A percentile compares a stretch with the other conserved stretches of the same genome.
These are phyloP conservation scores for Candida rishiriensis DNA, from an alignment of 805 yeast genomes.

Conservation along the genomic window DNA sequence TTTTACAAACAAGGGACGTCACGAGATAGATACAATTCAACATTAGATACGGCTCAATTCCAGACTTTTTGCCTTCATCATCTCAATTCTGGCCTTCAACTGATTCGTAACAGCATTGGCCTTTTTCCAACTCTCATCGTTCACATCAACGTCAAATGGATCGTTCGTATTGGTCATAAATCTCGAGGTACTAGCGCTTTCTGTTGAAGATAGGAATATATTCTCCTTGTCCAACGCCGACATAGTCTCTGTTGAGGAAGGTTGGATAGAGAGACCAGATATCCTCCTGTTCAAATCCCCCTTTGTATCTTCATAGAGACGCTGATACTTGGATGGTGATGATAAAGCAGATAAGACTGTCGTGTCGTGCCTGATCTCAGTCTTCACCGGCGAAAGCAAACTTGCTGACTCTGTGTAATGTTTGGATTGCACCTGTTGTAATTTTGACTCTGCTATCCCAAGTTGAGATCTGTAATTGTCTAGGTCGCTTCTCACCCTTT, in stretches of 20 bases:
- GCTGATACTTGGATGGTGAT: constrained; percentile 1
- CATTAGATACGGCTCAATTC: constrained; percentile 21
- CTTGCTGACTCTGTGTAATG: constrained; percentile 1
- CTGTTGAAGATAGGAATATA: constrained; percentile 11
- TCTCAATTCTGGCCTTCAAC: constrained; percentile 80
- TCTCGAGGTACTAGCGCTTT: constrained; percentile 6
- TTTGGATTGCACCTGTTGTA: constrained; percentile 14
- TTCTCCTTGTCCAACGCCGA: constrained; percentile 21
- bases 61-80: constrained; percentile 66
- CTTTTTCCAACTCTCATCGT: constrained; percentile 76
- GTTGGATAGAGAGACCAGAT: constrained; percentile 28
- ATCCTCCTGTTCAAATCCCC: constrained; percentile 30
- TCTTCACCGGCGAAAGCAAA: constrained; percentile 7
- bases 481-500: constrained; percentile 55
- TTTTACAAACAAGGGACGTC: not conserved
- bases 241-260: constrained; percentile 7
- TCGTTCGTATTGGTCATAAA: constrained; percentile 17
- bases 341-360: not conserved
- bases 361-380: not conserved
- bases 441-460: constrained; percentile 23
- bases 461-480: constrained; percentile 53
- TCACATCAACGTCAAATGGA: constrained; percentile 35
- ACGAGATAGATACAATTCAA: too few species aligned
- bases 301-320: constrained; percentile 4
- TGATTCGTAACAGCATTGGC: constrained; percentile 89